Evolutionary conservation across 768 basidiomycete species (phyloP), one percentile per base, ranked within the genome.

Genomic region (Lactifluus volemus): DNA sequence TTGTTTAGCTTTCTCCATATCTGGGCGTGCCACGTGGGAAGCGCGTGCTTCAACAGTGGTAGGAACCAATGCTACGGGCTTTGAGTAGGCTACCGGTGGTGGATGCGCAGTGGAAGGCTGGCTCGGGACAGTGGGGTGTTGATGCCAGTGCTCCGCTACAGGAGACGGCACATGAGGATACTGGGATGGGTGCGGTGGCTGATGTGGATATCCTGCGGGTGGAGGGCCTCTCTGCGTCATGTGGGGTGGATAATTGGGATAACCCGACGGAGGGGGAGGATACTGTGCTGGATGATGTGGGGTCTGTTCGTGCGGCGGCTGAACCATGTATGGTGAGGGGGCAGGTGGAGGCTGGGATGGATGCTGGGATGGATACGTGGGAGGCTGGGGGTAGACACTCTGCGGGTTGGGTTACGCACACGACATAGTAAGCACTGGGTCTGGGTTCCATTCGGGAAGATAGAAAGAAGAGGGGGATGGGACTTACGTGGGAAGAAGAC

Each of bases 401-500:
- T 59, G 19, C 21, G 30, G 48, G 8, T 53, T 54, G n/a, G 44
- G 55, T 36, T 25, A 25, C 25, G 65, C 65, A 64, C 51, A 47
- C 34, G 54, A 49, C 57, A 54, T 30, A 54, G 45, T 48, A 38
- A 49, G 51, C 38, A 54, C 39, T 60, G 49, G 21, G 38, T 61
- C 39, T 57, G 44, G 21, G 38, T 59, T 58, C 49, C 25, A 36
- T 30, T 50, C 34, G 44, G 49, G 32, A 34, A 34, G 55, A 32
- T 2, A 42, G 53, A 38, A 36, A 34, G 21, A 30, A 49, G 29
- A 25, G 48, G 39, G 34, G 25, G 55, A 52, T 17, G 57, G 7
- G 55, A 72, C 76, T 75, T 78, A 83, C 81, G 75, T 82, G 79
- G 60, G 60, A 61, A 70, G 76, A 71, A 48, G 76, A 72, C 64